phyloP scores from a whole-genome alignment of 768 basidiomycete genomes.

The Trametes elegans region DNA sequence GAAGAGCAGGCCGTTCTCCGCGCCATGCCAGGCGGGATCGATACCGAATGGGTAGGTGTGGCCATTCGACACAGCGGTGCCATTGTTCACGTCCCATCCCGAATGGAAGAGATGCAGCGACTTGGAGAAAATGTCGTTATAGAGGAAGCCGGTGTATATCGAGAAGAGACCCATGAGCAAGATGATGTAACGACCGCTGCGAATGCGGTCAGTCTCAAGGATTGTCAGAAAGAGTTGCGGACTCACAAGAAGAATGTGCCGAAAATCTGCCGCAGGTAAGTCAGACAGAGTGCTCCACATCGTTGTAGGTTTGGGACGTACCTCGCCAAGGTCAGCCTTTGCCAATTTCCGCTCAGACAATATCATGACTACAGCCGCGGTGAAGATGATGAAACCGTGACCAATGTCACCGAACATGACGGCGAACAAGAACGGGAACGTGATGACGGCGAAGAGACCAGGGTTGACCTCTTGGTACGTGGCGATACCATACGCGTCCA shows the following conservation, averaged over 20 bases:
- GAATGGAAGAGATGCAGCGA: conserved; percentile 84
- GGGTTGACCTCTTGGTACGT: conserved; percentile 97
- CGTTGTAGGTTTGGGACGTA: conserved; percentile 30
- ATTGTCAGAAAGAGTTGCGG: conserved; percentile 8
- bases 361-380: conserved; percentile 83
- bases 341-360: conserved; percentile 77
- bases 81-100: conserved; percentile 65
- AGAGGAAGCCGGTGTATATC: conserved; percentile 94
- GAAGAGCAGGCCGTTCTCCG: conserved; percentile 89
- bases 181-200: conserved; percentile 96
- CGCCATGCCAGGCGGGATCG: conserved; percentile 93
- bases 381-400: conserved; percentile 82
- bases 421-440: conserved; percentile 98
- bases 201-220: conserved; percentile 22
- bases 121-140: conserved; percentile 99
- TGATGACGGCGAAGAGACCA: conserved; percentile 86
- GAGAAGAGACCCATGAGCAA: conserved; percentile 98
- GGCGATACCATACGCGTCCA: conserved; percentile 96
- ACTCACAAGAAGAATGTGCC: conserved; percentile 93
- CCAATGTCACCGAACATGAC: conserved; percentile 99
- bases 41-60: conserved; percentile 89
- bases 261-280: conserved; percentile 52
- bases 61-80: conserved; percentile 56
- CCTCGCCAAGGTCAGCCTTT: conserved; percentile 73
- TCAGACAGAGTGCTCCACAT: neutral